Evolutionary conservation across 345 rosid species (phyloP).

Genomic region (Salix caprea): DNA sequence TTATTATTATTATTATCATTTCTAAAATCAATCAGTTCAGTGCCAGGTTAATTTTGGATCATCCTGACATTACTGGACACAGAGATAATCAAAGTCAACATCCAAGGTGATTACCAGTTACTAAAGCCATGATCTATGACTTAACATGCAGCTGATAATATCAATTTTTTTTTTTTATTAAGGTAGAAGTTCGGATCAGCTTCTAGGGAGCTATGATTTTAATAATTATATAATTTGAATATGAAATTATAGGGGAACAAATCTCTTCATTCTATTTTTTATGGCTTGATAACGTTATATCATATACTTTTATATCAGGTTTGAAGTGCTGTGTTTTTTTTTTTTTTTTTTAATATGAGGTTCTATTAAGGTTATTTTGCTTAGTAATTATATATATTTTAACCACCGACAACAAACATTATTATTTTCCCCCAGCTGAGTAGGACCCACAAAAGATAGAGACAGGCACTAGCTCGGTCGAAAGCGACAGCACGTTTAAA

Average conservation of each 20-base stretch:
- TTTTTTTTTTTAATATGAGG: too few species aligned
- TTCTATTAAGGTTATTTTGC: background rate
- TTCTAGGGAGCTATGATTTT: too few species aligned
- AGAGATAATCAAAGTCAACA: background rate
- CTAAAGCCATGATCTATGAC: background rate
- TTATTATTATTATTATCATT: too few species aligned
- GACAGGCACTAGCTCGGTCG: background rate
- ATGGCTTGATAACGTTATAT: too few species aligned
- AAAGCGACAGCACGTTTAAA: background rate
- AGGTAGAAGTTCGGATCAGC: too few species aligned
- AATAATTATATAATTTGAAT: too few species aligned
- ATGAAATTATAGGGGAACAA: too few species aligned
- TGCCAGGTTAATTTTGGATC: too few species aligned
- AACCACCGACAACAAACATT: background rate
- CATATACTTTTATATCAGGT: background rate
- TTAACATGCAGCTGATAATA: background rate
- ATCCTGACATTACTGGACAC: background rate
- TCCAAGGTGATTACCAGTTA: background rate
- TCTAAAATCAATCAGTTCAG: too few species aligned
- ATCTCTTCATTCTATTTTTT: too few species aligned
- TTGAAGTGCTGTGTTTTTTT: background rate
- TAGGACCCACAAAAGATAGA: background rate
- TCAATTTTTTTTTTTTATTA: too few species aligned
- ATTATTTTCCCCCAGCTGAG: background rate
- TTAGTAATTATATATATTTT: too few species aligned